These are phyloP conservation scores for Blastobotrys petasosporus DNA, from an alignment of 1,139 yeast species.

Conservation along the genomic window DNA sequence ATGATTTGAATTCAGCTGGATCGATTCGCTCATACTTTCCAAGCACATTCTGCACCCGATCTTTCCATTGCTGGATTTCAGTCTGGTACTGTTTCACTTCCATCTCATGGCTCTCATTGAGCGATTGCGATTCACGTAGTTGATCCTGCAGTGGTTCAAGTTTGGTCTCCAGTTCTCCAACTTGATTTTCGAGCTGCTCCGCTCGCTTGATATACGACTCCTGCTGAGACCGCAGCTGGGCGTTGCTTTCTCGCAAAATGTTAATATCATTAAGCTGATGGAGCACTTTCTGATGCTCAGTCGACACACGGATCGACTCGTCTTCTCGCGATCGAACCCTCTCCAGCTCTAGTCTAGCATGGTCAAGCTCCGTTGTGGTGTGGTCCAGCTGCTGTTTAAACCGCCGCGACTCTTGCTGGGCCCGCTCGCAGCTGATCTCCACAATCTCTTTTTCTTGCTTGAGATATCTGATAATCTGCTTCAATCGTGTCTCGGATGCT, in stretches of 20 bases:
- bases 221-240: conserved; percentile 55
- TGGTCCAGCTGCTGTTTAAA: conserved; percentile 38
- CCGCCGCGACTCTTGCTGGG: conserved; percentile 45
- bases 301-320: conserved; percentile 38
- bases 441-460: conserved; percentile 74
- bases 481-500: conserved; percentile 36
- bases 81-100: conserved; percentile 37
- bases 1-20: conserved; percentile 40
- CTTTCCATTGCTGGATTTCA: conserved; percentile 50
- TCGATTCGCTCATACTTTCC: conserved; percentile 45
- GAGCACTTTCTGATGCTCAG: conserved; percentile 49
- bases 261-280: conserved; percentile 64
- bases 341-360: conserved; percentile 29
- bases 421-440: conserved; percentile 51
- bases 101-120: conserved; percentile 39
- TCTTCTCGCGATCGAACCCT: conserved; percentile 37
- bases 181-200: conserved; percentile 32
- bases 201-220: conserved; percentile 31
- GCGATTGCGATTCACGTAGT: conserved; percentile 35
- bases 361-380: conserved; percentile 30
- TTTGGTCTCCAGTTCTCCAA: conserved; percentile 31
- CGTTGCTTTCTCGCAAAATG: conserved; percentile 67
- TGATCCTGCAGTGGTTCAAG: conserved; percentile 36
- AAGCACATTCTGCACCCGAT: conserved; percentile 44
- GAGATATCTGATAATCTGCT: conserved; percentile 56